Evolutionary conservation across 2,329 filamentous ascomycete species (phyloP).

Genomic region (Verticillium dahliae): DNA sequence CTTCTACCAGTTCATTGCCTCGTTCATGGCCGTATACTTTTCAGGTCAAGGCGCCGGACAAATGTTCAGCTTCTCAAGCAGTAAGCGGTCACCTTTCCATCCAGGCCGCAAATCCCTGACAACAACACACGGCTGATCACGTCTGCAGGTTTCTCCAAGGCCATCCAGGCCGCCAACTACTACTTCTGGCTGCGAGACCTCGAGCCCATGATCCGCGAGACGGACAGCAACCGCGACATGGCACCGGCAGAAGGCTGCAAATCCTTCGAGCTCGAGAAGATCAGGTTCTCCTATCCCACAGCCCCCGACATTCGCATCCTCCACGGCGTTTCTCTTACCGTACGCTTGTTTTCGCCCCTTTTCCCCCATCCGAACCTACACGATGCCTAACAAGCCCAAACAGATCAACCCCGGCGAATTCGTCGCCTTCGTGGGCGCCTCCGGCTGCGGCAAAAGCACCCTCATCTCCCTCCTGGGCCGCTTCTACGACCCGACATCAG

Average conservation of each 20-base stretch:
- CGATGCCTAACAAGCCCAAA: not conserved
- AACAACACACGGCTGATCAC: not conserved
- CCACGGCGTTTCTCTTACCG: slow-evolving; percentile 3
- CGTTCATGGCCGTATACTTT: slow-evolving; percentile 24
- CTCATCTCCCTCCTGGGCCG: slow-evolving; percentile 59
- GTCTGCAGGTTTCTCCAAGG: slow-evolving; percentile 22
- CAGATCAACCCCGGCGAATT: slow-evolving; percentile 54
- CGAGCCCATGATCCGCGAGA: slow-evolving; percentile 6
- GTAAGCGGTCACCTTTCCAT: not conserved
- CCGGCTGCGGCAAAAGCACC: slow-evolving; percentile 66
- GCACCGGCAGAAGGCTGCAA: not conserved
- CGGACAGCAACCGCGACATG: not conserved
- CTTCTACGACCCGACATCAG: slow-evolving; percentile 64
- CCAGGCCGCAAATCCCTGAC: too few relatives aligned
- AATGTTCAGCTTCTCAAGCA: slow-evolving; percentile 7
- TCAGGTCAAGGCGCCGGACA: slow-evolving; percentile 5
- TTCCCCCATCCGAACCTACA: not conserved
- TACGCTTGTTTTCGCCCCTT: slow-evolving; percentile 5
- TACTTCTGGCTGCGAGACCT: slow-evolving; percentile 24
- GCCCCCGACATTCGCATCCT: slow-evolving; percentile 6
- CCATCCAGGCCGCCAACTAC: slow-evolving; percentile 28
- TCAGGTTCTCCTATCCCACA: slow-evolving; percentile 8
- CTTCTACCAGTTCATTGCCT: slow-evolving; percentile 14
- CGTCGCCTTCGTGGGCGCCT: slow-evolving; percentile 62
- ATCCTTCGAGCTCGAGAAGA: not conserved